Evolutionary conservation across 371 early-diverging fungal genomes (phyloP), one percentile per base, ranked within the genome.

Genomic region (Encephalitozoon cuniculi): DNA sequence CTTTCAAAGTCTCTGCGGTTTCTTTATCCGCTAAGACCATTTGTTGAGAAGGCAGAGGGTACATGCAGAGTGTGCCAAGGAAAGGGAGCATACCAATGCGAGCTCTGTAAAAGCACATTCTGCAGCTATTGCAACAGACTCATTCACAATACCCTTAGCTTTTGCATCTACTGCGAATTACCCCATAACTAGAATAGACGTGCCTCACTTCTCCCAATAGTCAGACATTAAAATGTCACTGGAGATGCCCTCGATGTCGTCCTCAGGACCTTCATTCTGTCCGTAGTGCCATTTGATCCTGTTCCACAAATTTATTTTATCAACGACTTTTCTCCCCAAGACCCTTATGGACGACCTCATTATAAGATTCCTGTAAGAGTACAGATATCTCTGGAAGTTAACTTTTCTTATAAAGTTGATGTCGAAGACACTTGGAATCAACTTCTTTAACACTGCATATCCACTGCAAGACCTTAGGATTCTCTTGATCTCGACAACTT

Each of bases 151-250:
- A 71, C 74, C 52, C 30, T 81, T 12, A 78, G 74, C 23, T 81
- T 84, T 46, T 84, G 84, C 73, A 34, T 78, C 0, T 81, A 72
- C 64, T 84, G 84, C 51, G 54, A 69, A 52, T 18, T 49, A 25
- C 46, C 40, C 2, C 21, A 44, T 11, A 68, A 68, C 15, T 51
- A 68, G 49, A 59, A 34, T 34, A 59, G 46, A 46, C 21, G 21
- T 59, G 15, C 6, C 5, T n/a, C 8, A 32, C 18, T 15, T 66
- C n/a, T 21, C 15, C 26, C 66, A 66, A 26, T 66, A 28, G 23
- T 43, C 39, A 4, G 44, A 40, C 21, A 43, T 69, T 51, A 40
- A 51, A 44, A 28, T 67, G 43, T 18, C 64, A 44, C 28, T 46
- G 15, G 49, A 46, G 21, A 18, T 7, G 21, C 21, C 49, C 7